These are phyloP conservation scores for Penstemon davidsonii DNA, from an alignment of 257 asterid species.

Conservation along the genomic window DNA sequence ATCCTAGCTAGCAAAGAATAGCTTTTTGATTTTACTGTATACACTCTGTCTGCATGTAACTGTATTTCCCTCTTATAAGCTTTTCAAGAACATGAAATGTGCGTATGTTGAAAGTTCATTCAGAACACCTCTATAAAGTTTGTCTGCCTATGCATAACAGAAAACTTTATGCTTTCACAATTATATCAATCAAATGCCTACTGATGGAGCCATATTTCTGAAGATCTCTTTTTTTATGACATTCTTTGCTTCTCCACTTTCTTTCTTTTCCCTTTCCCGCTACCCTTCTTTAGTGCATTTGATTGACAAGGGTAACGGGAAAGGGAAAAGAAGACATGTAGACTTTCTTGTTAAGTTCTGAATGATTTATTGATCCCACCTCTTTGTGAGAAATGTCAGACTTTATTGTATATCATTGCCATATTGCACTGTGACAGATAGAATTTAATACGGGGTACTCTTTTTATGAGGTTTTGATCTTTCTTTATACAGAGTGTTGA, in stretches of 20 bases:
- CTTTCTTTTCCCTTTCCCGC: background rate
- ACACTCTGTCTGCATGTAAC: background rate
- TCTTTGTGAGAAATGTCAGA: no score
- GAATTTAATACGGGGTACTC: background rate
- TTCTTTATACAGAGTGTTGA: constrained; percentile 74
- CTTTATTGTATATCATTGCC: no score
- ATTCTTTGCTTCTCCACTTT: background rate
- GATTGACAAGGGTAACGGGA: background rate
- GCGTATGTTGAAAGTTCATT: background rate
- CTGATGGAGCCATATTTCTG: background rate
- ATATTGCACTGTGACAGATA: background rate
- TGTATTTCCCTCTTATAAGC: background rate
- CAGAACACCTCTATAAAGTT: background rate
- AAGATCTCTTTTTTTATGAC: background rate
- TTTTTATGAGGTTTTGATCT: background rate
- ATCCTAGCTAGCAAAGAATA: background rate
- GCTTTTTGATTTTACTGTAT: background rate
- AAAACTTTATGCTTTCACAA: background rate
- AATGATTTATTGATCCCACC: no score
- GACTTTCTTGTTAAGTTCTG: no score
- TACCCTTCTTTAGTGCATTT: background rate
- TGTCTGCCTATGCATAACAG: background rate
- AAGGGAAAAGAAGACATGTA: no score
- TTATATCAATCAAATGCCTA: background rate
- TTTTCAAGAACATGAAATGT: background rate